Percentiles rank a stretch among this genome's conserved stretches.
These are phyloP conservation scores for Vigna trinervia DNA, from an alignment of 306 rosid genomes.

Conservation along the genomic window DNA sequence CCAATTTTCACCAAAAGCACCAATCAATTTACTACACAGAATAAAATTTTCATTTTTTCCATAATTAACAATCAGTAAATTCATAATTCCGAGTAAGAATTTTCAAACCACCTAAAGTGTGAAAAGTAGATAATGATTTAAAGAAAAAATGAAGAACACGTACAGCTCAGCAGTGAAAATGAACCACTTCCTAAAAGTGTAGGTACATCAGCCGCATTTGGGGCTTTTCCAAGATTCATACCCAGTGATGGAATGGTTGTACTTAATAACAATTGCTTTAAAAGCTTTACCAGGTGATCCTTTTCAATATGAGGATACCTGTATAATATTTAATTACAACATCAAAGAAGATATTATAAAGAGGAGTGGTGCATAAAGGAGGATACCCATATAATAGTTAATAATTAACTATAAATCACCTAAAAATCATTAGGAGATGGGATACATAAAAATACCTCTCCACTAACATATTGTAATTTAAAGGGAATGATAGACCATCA, in stretches of 20 bases:
- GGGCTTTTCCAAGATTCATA: conserved; percentile 64
- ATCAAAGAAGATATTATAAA: conserved; percentile 41
- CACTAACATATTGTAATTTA: conserved; percentile 72
- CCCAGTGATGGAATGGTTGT: conserved; percentile 63
- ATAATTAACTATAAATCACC: conserved; percentile 45
- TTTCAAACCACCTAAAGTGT: conserved; percentile 29
- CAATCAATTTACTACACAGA: not conserved
- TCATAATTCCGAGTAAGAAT: not conserved
- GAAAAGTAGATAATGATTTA: not conserved
- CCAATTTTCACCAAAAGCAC: not conserved
- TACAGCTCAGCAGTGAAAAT: conserved; percentile 88
- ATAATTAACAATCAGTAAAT: not conserved
- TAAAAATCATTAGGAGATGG: conserved; percentile 32
- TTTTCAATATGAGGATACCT: conserved; percentile 91
- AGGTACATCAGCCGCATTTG: conserved; percentile 97
- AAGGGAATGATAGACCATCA: conserved; percentile 84
- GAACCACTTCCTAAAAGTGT: conserved; percentile 88
- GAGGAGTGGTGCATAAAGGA: conserved; percentile 25
- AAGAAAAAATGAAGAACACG: conserved; percentile 52
- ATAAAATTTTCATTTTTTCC: not conserved
- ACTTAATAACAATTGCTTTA: conserved; percentile 81
- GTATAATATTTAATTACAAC: conserved; percentile 41
- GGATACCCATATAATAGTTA: conserved; percentile 67
- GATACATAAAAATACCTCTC: conserved; percentile 70
- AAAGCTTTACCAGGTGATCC: conserved; percentile 92